phyloP scores from a whole-genome alignment of 2,329 filamentous ascomycete genomes.

The Gnomoniopsis smithogilvyi region DNA sequence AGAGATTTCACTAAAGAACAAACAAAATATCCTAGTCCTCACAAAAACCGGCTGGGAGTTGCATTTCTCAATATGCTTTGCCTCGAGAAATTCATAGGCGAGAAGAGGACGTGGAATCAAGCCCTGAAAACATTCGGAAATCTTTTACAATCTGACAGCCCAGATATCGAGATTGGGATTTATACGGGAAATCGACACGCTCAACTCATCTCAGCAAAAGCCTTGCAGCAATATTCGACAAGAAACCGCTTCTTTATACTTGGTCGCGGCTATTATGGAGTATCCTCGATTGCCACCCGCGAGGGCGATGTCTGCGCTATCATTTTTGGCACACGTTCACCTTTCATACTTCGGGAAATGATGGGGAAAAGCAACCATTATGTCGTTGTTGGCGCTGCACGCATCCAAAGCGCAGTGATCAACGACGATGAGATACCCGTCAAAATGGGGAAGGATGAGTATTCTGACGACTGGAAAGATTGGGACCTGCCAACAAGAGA shows the following conservation, averaged over 20 bases:
- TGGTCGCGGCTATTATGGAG: slow-evolving; percentile 24
- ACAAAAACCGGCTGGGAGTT: background rate
- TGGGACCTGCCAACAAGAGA: slow-evolving; percentile 17
- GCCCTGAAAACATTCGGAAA: background rate
- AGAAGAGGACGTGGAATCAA: background rate
- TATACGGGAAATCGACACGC: too few relatives aligned
- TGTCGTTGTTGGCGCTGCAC: slow-evolving; percentile 32
- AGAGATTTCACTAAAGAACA: background rate
- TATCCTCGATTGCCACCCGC: background rate
- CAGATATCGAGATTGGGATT: background rate
- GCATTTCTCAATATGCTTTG: background rate
- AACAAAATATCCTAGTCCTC: background rate
- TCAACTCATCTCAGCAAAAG: too few relatives aligned
- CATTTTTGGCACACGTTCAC: background rate
- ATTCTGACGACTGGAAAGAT: slow-evolving; percentile 25
- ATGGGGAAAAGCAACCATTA: slow-evolving; percentile 26
- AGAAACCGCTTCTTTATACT: background rate
- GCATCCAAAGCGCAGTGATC: background rate
- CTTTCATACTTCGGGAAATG: slow-evolving; percentile 7
- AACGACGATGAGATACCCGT: background rate
- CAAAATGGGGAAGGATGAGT: background rate
- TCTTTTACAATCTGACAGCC: background rate
- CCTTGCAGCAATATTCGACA: accelerated
- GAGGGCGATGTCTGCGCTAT: slow-evolving; percentile 7
- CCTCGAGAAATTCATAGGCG: accelerated